Base-by-base conservation (phyloP, 2,329 filamentous ascomycete genomes). In the Aspergillus alliaceus region DNA sequence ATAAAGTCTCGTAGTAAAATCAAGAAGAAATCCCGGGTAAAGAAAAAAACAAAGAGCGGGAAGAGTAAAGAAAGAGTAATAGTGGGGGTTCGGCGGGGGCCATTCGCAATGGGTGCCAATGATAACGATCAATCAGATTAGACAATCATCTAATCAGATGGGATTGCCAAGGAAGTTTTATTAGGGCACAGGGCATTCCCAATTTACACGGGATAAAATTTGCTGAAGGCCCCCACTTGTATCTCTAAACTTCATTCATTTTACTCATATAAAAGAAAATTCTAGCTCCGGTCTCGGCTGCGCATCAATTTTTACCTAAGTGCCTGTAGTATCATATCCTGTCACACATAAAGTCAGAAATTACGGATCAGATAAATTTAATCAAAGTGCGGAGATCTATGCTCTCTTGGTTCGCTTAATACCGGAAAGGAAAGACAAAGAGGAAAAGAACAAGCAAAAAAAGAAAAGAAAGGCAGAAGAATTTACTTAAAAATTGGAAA, bases 131-230 rank as follows among this genome's bases (percentile, higher is more conserved):
- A 61, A 71, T 69, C 64, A 66, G 69, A 69, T 71, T 69, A 69
- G 63, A 68, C 66, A 51, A 53, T 44, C 48, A 70, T 67, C 68
- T 68, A 68, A 66, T 69, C 65, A 62, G 64, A 69, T 66, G 53
- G 44, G 35, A 40, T 53, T 35, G 29, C 24, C 59, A 51, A 51
- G 37, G 25, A 22, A 22, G 20, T 46, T 39, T 31, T 14, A 14
- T 47, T 47, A 47, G 44, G 44, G 44, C 42, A 29, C 24, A 14
- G 15, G 5, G 15, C 15, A 35, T 2, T 6, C 15, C 12, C 8
- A n/a, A 9, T 39, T 20, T 9, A 18, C 20, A 20, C 35, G 35
- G n/a, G 35, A 39, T 39, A 6, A 15, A 39, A 9, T n/a, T 18
- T 18, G 35, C 35, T 20, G 35, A 18, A 11, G 6, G 9, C 34